Conservation (phyloP, 495 filamentous ascomycete genomes). For the Neurospora sp. region DNA sequence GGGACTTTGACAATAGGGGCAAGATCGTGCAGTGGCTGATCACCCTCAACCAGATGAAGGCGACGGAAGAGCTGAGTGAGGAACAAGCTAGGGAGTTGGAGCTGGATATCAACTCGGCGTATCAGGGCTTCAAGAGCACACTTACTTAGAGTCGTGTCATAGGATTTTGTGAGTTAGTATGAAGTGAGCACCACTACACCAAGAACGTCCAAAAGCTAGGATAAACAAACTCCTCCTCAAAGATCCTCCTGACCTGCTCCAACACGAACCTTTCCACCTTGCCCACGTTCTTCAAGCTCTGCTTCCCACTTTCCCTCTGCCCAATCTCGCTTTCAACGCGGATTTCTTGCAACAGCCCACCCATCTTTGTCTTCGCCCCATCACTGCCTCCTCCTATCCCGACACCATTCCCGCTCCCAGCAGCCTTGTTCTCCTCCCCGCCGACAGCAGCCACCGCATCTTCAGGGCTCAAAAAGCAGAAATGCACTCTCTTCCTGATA, state of each 20-base stretch:
- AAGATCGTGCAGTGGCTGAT: conserved; percentile 99
- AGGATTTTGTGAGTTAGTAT: neutral
- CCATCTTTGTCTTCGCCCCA: conserved; percentile 32
- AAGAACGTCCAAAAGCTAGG: conserved; percentile 98
- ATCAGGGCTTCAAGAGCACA: conserved; percentile 73
- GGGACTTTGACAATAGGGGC: conserved; percentile 84
- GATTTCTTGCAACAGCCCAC: conserved; percentile 80
- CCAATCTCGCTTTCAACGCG: conserved; percentile 96
- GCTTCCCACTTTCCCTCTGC: conserved; percentile 77
- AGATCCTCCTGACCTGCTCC: conserved; percentile 91
- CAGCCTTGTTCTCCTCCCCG: conserved; percentile 34
- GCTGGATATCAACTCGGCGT: conserved; percentile 82
- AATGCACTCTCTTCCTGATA: conserved; percentile 72
- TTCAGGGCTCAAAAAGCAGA: conserved; percentile 84
- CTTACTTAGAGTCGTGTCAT: conserved; percentile 16
- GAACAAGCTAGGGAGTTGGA: conserved; percentile 79
- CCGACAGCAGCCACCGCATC: conserved; percentile 65
- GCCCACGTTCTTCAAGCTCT: conserved; percentile 93
- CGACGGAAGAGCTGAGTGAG: conserved; percentile 80
- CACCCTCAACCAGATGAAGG: conserved; percentile 91
- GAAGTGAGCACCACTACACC: conserved; percentile 38
- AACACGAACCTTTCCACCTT: conserved; percentile 97
- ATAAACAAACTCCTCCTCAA: conserved; percentile 97
- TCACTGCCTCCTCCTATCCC: neutral
- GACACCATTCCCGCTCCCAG: conserved; percentile 16